These are phyloP conservation scores for Lichtheimia ramosa DNA, from an alignment of 371 early-diverging fungal genomes.

Conservation along the genomic window DNA sequence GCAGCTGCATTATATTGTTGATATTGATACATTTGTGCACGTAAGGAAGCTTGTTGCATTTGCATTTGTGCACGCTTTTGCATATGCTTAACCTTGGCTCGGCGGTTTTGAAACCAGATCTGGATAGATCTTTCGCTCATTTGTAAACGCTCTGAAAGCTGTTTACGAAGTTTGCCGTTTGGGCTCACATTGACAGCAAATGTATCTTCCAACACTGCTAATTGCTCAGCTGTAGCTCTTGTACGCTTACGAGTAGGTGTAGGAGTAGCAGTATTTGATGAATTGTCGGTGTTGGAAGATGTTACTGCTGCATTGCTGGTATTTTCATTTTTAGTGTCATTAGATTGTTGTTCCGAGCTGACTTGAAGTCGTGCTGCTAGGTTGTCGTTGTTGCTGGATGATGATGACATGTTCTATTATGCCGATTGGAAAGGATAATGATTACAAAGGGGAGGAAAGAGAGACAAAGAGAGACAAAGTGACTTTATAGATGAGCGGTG, in stretches of 20 bases:
- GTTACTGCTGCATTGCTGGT: neutral
- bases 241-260: slow-evolving; percentile 56
- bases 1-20: slow-evolving; percentile 14
- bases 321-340: too few species aligned
- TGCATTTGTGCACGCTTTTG: slow-evolving; percentile 61
- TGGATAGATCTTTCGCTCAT: slow-evolving; percentile 95
- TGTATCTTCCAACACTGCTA: slow-evolving; percentile 74
- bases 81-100: slow-evolving; percentile 89
- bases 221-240: slow-evolving; percentile 74
- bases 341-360: too few species aligned
- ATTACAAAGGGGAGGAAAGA: neutral
- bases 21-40: slow-evolving; percentile 28
- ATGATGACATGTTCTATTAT: too few species aligned
- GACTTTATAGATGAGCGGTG: neutral
- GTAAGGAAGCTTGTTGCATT: slow-evolving; percentile 35
- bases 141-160: slow-evolving; percentile 80
- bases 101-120: slow-evolving; percentile 99
- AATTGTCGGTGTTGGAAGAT: neutral
- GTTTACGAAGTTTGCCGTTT: slow-evolving; percentile 81
- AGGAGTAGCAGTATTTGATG: neutral
- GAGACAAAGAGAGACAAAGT: neutral
- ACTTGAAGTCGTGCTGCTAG: too few species aligned
- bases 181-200: slow-evolving; percentile 75
- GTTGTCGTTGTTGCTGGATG: too few species aligned
- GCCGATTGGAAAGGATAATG: neutral